A percentile compares a stretch with the other conserved stretches of the same genome.
Conservation (phyloP, 495 filamentous ascomycete species). For the Geopyxis carbonaria region DNA sequence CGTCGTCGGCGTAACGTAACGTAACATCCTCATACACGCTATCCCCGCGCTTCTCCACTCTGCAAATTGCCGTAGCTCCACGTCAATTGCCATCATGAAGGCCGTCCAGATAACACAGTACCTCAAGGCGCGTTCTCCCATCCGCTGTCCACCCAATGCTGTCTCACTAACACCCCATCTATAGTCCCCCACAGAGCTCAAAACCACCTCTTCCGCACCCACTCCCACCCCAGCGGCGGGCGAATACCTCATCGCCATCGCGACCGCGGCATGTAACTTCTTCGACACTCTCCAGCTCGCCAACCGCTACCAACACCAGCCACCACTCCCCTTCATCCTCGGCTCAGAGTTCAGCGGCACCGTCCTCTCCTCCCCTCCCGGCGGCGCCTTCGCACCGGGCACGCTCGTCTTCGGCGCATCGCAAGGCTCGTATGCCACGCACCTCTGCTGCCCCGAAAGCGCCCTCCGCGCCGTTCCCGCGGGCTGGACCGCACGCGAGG, state of each 20-base stretch:
- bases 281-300: constrained; percentile 86
- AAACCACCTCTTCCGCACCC: constrained; percentile 46
- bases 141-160: too few relatives aligned
- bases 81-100: too few relatives aligned
- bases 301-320: constrained; percentile 57
- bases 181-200: constrained; percentile 70
- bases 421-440: constrained; percentile 75
- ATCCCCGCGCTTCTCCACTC: too few relatives aligned
- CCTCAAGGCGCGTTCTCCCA: too few relatives aligned
- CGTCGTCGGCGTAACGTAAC: too few relatives aligned
- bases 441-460: constrained; percentile 47
- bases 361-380: constrained; percentile 45
- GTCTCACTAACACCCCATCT: constrained; percentile 8
- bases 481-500: constrained; percentile 69
- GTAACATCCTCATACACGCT: too few relatives aligned
- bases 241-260: constrained; percentile 78
- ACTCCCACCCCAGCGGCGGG: constrained; percentile 48
- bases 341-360: constrained; percentile 76
- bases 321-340: constrained; percentile 65
- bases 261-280: constrained; percentile 83
- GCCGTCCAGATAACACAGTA: too few relatives aligned
- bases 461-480: constrained; percentile 53
- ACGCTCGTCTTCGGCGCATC: constrained; percentile 72
- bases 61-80: too few relatives aligned
- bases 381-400: constrained; percentile 49